These are phyloP conservation scores for Gossypium trilobum DNA, from an alignment of 441 rosid genomes.

Conservation along the genomic window DNA sequence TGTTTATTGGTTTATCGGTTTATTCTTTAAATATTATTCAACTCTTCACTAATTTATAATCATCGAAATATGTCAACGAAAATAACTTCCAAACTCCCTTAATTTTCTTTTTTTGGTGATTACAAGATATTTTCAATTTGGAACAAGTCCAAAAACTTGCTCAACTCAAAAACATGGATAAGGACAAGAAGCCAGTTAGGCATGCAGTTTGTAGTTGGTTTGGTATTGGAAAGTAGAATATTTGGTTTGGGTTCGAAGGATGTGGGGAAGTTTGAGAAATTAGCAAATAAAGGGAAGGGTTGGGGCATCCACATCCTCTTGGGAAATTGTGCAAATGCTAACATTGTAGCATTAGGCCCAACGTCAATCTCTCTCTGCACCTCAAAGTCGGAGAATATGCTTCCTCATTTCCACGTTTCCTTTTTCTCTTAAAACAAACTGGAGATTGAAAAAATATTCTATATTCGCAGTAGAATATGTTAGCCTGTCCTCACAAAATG, in stretches of 20 bases:
- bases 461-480: background rate
- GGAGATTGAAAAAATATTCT: background rate
- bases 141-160: background rate
- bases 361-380: background rate
- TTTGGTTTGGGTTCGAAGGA: background rate
- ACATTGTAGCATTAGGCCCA: background rate
- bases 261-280: background rate
- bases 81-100: no score
- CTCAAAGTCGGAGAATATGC: background rate
- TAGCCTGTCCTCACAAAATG: background rate
- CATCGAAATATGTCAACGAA: no score
- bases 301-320: background rate
- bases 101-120: no score
- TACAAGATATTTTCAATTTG: no score
- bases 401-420: background rate
- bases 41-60: no score
- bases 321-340: conserved; percentile 1
- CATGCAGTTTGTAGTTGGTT: background rate
- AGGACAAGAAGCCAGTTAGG: background rate
- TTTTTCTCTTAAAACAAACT: background rate
- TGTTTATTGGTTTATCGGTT: no score
- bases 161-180: background rate
- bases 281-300: background rate
- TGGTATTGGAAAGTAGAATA: no score
- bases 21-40: no score